A percentile compares a stretch with the other conserved stretches of the same genome.
phyloP scores from a whole-genome alignment of 2,329 filamentous ascomycete species.

The Ceratocystis ficicola region DNA sequence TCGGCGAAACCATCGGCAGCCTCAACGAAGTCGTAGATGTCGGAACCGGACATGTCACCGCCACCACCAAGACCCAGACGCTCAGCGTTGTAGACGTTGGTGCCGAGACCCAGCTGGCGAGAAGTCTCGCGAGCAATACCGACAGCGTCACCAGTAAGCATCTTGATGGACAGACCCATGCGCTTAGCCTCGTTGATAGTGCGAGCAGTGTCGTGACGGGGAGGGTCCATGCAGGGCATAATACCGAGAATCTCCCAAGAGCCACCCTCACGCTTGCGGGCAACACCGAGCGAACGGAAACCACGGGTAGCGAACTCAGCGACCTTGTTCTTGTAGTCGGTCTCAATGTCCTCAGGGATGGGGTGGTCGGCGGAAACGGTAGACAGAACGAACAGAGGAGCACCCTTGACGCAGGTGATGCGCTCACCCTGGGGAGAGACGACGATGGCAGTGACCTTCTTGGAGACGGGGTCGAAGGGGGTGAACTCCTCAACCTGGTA shows the following conservation, averaged over 20 bases:
- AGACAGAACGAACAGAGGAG: conserved; percentile 75
- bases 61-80: conserved; percentile 80
- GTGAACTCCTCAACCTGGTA: conserved; percentile 77
- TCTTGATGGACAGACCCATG: conserved; percentile 83
- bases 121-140: conserved; percentile 88
- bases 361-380: conserved; percentile 77
- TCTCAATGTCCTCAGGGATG: conserved; percentile 63
- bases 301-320: conserved; percentile 84
- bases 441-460: conserved; percentile 78
- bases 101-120: conserved; percentile 79
- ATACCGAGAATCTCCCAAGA: conserved; percentile 88
- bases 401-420: conserved; percentile 84
- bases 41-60: conserved; percentile 84
- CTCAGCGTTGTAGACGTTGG: conserved; percentile 89
- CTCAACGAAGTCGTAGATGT: conserved; percentile 92
- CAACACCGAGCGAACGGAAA: conserved; percentile 88
- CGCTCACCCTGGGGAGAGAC: conserved; percentile 71
- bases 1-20: conserved; percentile 90
- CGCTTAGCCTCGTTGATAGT: conserved; percentile 83
- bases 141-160: conserved; percentile 90
- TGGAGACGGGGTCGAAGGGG: conserved; percentile 85
- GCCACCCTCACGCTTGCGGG: conserved; percentile 71
- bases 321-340: conserved; percentile 84
- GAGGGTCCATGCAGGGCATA: conserved; percentile 87
- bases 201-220: conserved; percentile 78